Evolutionary conservation across 23 red algal species (phyloP).

Genomic region (Gracilariopsis chorda): DNA sequence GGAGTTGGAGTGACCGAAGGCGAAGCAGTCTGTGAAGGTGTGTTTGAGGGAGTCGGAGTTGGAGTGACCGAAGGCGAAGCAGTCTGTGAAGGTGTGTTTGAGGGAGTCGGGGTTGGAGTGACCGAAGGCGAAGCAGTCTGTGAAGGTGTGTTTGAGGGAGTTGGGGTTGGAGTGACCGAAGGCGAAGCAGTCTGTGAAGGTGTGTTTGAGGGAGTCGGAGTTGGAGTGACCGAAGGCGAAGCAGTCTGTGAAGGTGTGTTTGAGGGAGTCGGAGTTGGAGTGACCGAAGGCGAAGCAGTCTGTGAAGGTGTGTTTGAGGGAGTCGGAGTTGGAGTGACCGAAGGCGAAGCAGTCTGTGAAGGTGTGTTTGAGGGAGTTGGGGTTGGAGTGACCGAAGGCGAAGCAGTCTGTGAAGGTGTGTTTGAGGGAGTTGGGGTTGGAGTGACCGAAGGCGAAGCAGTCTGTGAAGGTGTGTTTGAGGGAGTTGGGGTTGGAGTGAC

Average conservation of each 20-base stretch:
- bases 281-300: background rate
- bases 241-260: background rate
- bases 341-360: background rate
- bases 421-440: background rate
- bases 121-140: background rate
- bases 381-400: background rate
- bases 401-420: background rate
- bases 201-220: background rate
- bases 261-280: background rate
- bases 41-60: background rate
- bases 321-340: background rate
- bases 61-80: background rate
- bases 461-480: background rate
- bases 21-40: background rate
- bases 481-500: background rate
- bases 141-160: conserved; percentile 1
- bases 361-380: background rate
- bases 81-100: background rate
- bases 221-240: background rate
- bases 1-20: background rate
- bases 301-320: background rate
- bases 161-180: background rate
- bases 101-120: background rate
- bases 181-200: background rate
- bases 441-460: background rate